Evolutionary conservation across 345 rosid species (phyloP).

Genomic region (Populus simonii): DNA sequence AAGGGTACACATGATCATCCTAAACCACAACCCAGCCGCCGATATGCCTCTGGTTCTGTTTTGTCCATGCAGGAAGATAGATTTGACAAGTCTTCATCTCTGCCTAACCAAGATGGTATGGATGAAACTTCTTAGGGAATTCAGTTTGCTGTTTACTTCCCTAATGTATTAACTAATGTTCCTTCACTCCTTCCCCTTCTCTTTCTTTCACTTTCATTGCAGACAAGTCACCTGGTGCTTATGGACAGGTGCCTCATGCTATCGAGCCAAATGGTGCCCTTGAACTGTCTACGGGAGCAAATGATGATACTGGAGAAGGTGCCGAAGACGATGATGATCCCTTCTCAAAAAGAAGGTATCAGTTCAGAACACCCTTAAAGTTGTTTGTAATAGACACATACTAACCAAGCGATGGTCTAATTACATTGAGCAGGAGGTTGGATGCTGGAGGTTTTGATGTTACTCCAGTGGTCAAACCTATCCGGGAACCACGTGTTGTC

Average conservation of each 20-base stretch:
- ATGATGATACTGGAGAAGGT: constrained; percentile 57
- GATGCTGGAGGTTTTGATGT: constrained; percentile 63
- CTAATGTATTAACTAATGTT: not conserved
- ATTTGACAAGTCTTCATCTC: constrained; percentile 49
- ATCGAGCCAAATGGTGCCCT: constrained; percentile 48
- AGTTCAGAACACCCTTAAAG: constrained; percentile 7
- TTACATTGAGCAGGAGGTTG: constrained; percentile 61
- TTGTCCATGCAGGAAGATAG: constrained; percentile 71
- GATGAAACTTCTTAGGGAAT: constrained; percentile 1
- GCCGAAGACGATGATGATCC: constrained; percentile 80
- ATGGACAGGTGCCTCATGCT: constrained; percentile 44
- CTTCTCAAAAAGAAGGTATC: constrained; percentile 77
- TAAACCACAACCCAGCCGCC: constrained; percentile 85
- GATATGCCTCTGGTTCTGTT: constrained; percentile 57
- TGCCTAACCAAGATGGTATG: constrained; percentile 63
- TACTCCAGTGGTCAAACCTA: constrained; percentile 91
- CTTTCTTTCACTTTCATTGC: constrained; percentile 14
- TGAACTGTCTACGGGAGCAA: constrained; percentile 52
- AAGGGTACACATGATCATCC: constrained; percentile 98
- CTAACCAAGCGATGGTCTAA: constrained; percentile 18
- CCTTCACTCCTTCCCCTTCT: constrained; percentile 11
- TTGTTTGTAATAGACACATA: not conserved
- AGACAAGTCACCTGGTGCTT: constrained; percentile 58
- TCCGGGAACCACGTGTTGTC: constrained; percentile 95
- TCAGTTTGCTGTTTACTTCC: not conserved